A percentile compares a stretch with the other conserved stretches of the same genome.
These are phyloP conservation scores for Saccharum hybrid DNA, from an alignment of 202 grass and related monocot species.

Conservation along the genomic window DNA sequence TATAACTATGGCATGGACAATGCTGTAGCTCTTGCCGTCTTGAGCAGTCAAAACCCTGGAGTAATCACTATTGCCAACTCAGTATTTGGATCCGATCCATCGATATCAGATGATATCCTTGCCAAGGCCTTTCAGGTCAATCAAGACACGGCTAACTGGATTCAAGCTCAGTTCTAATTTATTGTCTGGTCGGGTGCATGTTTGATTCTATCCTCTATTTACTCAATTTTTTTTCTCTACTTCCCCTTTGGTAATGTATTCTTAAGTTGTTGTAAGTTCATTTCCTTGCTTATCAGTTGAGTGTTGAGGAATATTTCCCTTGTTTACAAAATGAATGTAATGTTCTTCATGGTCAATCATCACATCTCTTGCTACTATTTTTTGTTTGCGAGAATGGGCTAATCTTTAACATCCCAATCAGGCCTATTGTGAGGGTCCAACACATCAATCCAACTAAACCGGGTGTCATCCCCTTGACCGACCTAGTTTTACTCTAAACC, in stretches of 20 bases:
- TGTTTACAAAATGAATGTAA: not conserved
- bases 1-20: not conserved
- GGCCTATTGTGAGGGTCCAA: too few species aligned
- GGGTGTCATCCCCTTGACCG: too few species aligned
- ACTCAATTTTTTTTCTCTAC: not conserved
- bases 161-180: conserved; percentile 11
- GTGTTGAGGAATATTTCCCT: not conserved
- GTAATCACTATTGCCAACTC: conserved; percentile 14
- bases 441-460: too few species aligned
- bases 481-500: too few species aligned
- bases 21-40: conserved; percentile 5
- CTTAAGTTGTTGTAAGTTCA: not conserved
- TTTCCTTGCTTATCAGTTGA: not conserved
- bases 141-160: not conserved
- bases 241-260: not conserved
- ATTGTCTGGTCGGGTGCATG: not conserved
- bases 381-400: not conserved
- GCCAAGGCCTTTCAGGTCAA: not conserved
- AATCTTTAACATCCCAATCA: too few species aligned
- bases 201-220: not conserved
- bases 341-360: not conserved
- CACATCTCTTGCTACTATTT: not conserved
- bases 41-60: conserved; percentile 25
- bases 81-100: not conserved
- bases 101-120: not conserved